Base-by-base conservation (phyloP, 176 grass and related monocot genomes). In the Bothriochloa decipiens region DNA sequence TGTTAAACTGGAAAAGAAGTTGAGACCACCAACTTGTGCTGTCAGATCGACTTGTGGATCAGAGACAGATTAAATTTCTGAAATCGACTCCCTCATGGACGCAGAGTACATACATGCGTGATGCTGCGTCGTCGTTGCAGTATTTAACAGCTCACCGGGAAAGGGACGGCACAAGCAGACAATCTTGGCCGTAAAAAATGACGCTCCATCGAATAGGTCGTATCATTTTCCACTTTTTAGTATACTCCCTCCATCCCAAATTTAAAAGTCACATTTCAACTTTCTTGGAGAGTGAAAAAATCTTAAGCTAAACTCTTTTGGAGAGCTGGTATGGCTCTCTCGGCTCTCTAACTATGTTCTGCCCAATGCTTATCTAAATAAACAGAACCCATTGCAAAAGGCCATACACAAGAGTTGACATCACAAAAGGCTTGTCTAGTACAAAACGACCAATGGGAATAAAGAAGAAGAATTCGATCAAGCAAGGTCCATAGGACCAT, bases 361-460 rank as follows among this genome's bases (percentile, higher is more conserved):
- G 35, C 35, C 29, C 29, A 32, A 32, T 32, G 29, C 29, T 32
- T 32, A 32, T 32, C 29, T 1, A 32, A 32, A 32, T 32, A 2
- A 32, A 32, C 29, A 32, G 29, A 32, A 32, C 29, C 29, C 29
- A 32, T 32, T 32, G 29, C 29, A 32, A 32, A 32, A 32, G 29
- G 29, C 29, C 29, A 32, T 32, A 32, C 29, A 6, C 36, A 62
- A 62, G 60, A 26, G 60, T 9, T 27, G 4, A 27, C 8, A 26
- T 26, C 23, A 13, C 0, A 26, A 62, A 63, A 28, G 0, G 8
- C 23, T 32, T 25, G 55, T 74, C 12, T 66, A 66, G 68, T 74
- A 81, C 84, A 66, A 86, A 73, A 65, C 65, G 23, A 77, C 80
- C 37, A 72, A 82, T 72, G 52, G 10, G 80, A 58, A 29, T 85